These are phyloP conservation scores for Ascochyta pisi DNA, from an alignment of 2,329 filamentous ascomycete genomes.

Conservation along the genomic window DNA sequence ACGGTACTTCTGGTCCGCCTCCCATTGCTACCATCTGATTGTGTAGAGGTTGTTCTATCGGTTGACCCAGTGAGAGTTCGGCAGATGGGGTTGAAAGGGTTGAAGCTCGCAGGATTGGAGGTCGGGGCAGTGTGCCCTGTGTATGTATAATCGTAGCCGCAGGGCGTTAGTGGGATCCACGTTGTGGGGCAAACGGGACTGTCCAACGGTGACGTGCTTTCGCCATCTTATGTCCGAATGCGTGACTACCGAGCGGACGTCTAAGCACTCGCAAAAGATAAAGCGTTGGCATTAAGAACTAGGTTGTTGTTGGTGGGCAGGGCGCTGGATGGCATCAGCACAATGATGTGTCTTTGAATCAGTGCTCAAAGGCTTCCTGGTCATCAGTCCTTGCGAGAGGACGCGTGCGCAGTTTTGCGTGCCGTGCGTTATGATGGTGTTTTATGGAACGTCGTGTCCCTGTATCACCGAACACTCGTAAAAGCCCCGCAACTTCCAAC, in stretches of 20 bases:
- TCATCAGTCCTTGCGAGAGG: too few species aligned
- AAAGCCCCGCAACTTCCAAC: too few species aligned
- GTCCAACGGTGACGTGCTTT: conserved; percentile 12
- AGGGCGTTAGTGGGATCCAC: background rate
- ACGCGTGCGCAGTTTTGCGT: too few species aligned
- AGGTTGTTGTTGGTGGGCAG: background rate
- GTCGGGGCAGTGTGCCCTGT: background rate
- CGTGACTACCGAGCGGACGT: conserved; percentile 3
- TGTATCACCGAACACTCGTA: too few species aligned
- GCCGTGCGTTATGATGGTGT: too few species aligned
- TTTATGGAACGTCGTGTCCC: too few species aligned
- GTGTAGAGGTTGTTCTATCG: background rate
- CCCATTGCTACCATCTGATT: conserved; percentile 52
- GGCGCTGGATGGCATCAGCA: too few species aligned
- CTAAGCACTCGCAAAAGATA: background rate
- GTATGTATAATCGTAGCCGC: background rate
- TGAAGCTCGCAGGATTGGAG: background rate
- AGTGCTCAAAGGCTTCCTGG: too few species aligned
- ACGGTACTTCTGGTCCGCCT: conserved; percentile 47
- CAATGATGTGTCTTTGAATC: too few species aligned
- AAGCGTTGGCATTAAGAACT: background rate
- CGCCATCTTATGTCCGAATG: conserved; percentile 9
- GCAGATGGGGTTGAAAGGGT: background rate
- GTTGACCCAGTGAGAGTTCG: background rate
- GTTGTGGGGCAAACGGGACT: conserved; percentile 2